Conservation (phyloP, 2,329 filamentous ascomycete genomes). For the Fusarium haematococcum region DNA sequence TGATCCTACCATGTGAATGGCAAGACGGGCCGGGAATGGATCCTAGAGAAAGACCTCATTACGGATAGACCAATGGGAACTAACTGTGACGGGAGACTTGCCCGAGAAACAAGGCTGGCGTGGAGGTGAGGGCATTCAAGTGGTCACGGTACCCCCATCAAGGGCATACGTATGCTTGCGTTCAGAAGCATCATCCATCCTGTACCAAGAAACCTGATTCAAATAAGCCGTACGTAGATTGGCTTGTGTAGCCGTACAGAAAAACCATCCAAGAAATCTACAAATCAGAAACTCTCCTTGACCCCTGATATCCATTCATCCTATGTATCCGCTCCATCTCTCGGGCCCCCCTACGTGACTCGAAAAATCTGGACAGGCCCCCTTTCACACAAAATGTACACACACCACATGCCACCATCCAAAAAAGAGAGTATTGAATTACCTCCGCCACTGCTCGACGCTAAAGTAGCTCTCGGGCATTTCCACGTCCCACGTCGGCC, state of each 20-base stretch:
- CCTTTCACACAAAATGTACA: conserved; percentile 4
- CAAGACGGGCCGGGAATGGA: not conserved
- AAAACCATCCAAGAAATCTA: conserved; percentile 35
- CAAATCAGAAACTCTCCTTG: conserved; percentile 23
- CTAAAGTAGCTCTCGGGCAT: conserved; percentile 77
- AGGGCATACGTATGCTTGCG: conserved; percentile 23
- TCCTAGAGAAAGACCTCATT: not conserved
- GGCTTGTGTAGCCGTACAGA: conserved; percentile 26
- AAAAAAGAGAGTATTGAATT: conserved; percentile 17
- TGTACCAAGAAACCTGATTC: conserved; percentile 25
- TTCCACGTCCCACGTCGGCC: conserved; percentile 86
- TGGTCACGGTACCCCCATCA: conserved; percentile 10
- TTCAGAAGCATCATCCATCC: conserved; percentile 5
- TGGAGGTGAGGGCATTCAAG: conserved; percentile 5
- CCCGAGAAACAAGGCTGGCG: not conserved
- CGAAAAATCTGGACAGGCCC: conserved; percentile 7
- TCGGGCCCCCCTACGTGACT: conserved; percentile 2
- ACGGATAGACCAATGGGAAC: not conserved
- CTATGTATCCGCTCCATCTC: conserved; percentile 10
- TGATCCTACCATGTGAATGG: not conserved
- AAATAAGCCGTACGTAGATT: conserved; percentile 24
- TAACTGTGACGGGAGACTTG: not conserved
- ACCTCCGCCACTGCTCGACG: conserved; percentile 64
- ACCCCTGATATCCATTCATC: conserved; percentile 17
- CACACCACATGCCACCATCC: not conserved